Percentiles rank a stretch among this genome's conserved stretches.
Evolutionary conservation across 2,329 filamentous ascomycete species (phyloP).

Genomic region (Talaromyces sp.): DNA sequence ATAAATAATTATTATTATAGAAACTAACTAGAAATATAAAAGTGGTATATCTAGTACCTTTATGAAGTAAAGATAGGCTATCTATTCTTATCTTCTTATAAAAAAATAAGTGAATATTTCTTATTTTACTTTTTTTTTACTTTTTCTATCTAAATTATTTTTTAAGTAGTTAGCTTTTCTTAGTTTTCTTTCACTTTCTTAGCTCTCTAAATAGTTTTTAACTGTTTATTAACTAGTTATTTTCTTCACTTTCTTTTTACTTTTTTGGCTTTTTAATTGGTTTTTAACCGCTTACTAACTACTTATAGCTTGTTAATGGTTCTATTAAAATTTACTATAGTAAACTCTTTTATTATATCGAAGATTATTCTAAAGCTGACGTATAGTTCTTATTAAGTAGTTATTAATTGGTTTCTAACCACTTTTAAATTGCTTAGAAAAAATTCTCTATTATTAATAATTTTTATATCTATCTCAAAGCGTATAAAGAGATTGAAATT

Average conservation of each 20-base stretch:
- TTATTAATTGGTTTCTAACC: no score
- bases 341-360: neutral
- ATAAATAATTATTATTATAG: no score
- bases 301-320: no score
- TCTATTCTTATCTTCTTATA: no score
- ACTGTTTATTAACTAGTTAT: neutral
- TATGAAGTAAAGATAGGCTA: neutral
- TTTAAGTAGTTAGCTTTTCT: neutral
- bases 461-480: no score
- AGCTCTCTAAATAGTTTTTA: no score
- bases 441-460: no score
- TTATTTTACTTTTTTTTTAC: no score
- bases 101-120: no score
- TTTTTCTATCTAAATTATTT: no score
- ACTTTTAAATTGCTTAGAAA: no score
- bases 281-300: neutral
- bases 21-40: neutral
- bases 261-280: neutral
- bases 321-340: neutral
- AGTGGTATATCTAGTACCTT: neutral
- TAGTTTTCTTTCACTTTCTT: neutral
- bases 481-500: no score
- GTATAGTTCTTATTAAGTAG: neutral
- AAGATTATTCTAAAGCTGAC: neutral
- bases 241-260: neutral